These are phyloP conservation scores for Immersiporthe knoxdaviesiana DNA, from an alignment of 2,329 filamentous ascomycete species.

Conservation along the genomic window DNA sequence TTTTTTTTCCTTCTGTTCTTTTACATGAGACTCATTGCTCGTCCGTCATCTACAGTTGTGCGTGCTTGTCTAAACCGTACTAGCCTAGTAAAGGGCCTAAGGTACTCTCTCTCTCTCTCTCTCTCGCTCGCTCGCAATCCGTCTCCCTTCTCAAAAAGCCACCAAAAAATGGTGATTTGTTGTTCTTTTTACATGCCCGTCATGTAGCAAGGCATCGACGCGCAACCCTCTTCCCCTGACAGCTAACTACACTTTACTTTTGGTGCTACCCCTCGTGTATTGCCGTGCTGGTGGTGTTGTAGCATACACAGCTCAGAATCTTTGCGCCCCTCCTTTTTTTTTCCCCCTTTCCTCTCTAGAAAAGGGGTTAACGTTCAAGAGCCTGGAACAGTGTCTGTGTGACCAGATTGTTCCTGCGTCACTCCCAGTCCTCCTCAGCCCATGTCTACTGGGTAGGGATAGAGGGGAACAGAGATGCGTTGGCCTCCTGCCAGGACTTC, in stretches of 20 bases:
- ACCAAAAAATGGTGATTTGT: background rate
- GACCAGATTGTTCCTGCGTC: background rate
- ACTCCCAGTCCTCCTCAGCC: background rate
- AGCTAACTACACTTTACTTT: no score
- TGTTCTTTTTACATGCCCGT: conserved; percentile 3
- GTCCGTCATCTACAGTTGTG: conserved; percentile 6
- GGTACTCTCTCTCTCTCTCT: no score
- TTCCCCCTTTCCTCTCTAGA: background rate
- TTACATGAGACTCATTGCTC: conserved; percentile 2
- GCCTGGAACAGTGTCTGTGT: background rate
- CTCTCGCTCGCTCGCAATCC: background rate
- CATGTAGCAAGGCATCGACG: background rate
- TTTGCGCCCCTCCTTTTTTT: background rate
- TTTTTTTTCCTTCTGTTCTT: background rate
- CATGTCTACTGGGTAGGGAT: conserved; percentile 34
- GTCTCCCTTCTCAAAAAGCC: conserved; percentile 1
- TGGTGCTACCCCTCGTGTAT: background rate
- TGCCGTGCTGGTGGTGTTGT: background rate
- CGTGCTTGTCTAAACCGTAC: conserved; percentile 2
- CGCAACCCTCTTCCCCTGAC: background rate
- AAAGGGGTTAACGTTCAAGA: background rate
- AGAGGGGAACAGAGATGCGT: conserved; percentile 38
- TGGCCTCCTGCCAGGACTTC: conserved; percentile 38
- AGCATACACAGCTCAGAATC: background rate
- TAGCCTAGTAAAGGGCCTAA: background rate